A percentile compares a stretch with the other conserved stretches of the same genome.
Conservation (phyloP, 177 flowering plant genomes). For the Vitis hybrid region DNA sequence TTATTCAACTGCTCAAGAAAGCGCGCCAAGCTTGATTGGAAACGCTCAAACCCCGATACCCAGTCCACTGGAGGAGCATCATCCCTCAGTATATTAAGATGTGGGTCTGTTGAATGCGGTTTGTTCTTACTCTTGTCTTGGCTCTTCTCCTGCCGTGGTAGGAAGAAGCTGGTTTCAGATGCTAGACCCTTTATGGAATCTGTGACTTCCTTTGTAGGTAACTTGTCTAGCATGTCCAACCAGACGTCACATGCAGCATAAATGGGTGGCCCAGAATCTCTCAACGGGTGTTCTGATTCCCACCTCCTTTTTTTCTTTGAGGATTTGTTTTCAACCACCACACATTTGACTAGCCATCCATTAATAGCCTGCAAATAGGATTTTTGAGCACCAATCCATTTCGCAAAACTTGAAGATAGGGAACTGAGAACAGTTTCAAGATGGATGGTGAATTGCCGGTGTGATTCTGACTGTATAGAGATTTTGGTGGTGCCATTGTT, state of each 20-base stretch:
- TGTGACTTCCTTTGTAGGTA: constrained; percentile 51
- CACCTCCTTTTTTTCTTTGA: constrained; percentile 44
- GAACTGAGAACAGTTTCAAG: constrained; percentile 56
- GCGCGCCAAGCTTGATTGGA: constrained; percentile 49
- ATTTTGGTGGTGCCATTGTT: constrained; percentile 41
- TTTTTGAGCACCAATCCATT: constrained; percentile 72
- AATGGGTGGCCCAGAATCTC: constrained; percentile 70
- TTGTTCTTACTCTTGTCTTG: constrained; percentile 37
- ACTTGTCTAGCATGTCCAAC: constrained; percentile 44
- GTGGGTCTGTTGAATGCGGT: constrained; percentile 20
- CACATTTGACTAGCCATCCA: constrained; percentile 80
- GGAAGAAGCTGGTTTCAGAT: constrained; percentile 44
- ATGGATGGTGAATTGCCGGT: constrained; percentile 47
- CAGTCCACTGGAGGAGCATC: constrained; percentile 44
- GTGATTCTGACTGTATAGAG: constrained; percentile 65
- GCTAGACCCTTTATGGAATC: constrained; percentile 57
- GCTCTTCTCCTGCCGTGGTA: constrained; percentile 73
- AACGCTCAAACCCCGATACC: constrained; percentile 50
- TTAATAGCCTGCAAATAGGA: constrained; percentile 64
- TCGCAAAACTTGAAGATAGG: constrained; percentile 63
- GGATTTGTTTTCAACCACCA: constrained; percentile 34
- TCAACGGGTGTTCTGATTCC: constrained; percentile 22
- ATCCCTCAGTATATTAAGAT: constrained; percentile 25
- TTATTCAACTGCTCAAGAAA: constrained; percentile 56
- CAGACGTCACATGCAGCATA: constrained; percentile 65